Base-by-base conservation (phyloP, 2,329 filamentous ascomycete genomes). In the Pochonia chlamydosporia region DNA sequence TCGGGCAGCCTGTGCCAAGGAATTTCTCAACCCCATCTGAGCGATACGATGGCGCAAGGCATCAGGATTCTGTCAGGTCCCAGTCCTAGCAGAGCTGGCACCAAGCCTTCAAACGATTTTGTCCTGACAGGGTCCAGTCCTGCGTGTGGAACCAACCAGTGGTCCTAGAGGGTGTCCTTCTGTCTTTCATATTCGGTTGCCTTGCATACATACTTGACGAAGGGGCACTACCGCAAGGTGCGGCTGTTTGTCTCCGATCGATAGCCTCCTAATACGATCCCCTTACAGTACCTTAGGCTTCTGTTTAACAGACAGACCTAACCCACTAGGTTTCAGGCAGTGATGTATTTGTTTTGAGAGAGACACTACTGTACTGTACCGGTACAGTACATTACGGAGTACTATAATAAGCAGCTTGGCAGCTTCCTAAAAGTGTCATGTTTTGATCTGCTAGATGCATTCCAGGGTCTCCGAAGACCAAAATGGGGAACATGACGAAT, bases 1-100 rank as follows among this genome's bases (percentile, higher is more conserved):
- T 62, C 36, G 44, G 51, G 59, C 55, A 61, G 59, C 59, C 59
- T 62, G 49, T 39, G 48, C 28, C 30, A 43, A 51, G 28, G 20
- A 20, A 24, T 18, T 21, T 5, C 5, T 33, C 3, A 24, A 16
- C 18, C 24, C 21, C 33, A 8, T n/a, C 5, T 18, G 23, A 26
- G 14, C 44, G 13, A 21, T 21, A 36, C 3, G 21, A 35, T 41
- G 52, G 51, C 52, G 42, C 57, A 60, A 63, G 60, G 60, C 60
- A 63, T 49, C 60, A 52, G 48, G 47, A 58, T 63, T 62, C 36
- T 16, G 31, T 35, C 23, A 45, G 33, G 24, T 21, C 16, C 30
- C 33, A n/a, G 14, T 14, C 21, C 40, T 26, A 28, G 40, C 5
- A 14, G 14, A 28, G 10, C 4, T 26, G 18, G n/a, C n/a, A n/a